phyloP scores from a whole-genome alignment of 2,329 filamentous ascomycete genomes.

The Orbilia ellipsospora region DNA sequence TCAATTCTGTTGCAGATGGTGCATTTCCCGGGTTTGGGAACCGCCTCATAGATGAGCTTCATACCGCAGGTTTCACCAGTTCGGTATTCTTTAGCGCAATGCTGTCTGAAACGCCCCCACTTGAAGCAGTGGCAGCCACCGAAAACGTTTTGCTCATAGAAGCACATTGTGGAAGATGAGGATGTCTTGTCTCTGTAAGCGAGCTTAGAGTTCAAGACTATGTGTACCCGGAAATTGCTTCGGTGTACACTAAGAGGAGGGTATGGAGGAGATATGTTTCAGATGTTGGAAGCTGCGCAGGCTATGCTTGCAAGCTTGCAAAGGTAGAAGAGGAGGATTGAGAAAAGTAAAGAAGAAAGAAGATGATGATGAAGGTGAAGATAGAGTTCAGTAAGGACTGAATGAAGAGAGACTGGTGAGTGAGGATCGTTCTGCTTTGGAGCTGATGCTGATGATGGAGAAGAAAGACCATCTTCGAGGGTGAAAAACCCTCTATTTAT shows the following conservation, averaged over 20 bases:
- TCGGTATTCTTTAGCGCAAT: constrained; percentile 93
- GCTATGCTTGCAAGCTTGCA: constrained; percentile 53
- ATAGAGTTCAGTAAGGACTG: constrained; percentile 56
- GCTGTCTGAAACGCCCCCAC: constrained; percentile 91
- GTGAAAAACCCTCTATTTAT: constrained; percentile 59
- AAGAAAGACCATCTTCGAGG: constrained; percentile 50
- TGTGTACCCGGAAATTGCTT: constrained; percentile 49
- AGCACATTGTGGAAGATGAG: constrained; percentile 77
- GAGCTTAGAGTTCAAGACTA: constrained; percentile 32
- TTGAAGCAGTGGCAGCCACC: constrained; percentile 84
- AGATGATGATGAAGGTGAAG: constrained; percentile 56
- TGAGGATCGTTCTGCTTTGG: constrained; percentile 54
- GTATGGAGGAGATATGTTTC: constrained; percentile 36
- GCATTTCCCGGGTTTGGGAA: constrained; percentile 74
- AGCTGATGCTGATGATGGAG: constrained; percentile 52
- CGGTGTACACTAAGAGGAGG: constrained; percentile 48
- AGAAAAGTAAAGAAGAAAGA: constrained; percentile 34
- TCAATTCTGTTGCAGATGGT: constrained; percentile 89
- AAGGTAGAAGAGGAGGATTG: constrained; percentile 53
- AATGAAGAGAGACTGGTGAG: constrained; percentile 56
- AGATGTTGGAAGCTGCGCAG: constrained; percentile 30
- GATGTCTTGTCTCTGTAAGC: constrained; percentile 45
- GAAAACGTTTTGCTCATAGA: constrained; percentile 91
- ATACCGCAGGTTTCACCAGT: constrained; percentile 96
- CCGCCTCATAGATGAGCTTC: constrained; percentile 84